A percentile compares a stretch with the other conserved stretches of the same genome.
These are phyloP conservation scores for Pleurostoma richardsiae DNA, from an alignment of 2,329 filamentous ascomycete genomes.

Conservation along the genomic window DNA sequence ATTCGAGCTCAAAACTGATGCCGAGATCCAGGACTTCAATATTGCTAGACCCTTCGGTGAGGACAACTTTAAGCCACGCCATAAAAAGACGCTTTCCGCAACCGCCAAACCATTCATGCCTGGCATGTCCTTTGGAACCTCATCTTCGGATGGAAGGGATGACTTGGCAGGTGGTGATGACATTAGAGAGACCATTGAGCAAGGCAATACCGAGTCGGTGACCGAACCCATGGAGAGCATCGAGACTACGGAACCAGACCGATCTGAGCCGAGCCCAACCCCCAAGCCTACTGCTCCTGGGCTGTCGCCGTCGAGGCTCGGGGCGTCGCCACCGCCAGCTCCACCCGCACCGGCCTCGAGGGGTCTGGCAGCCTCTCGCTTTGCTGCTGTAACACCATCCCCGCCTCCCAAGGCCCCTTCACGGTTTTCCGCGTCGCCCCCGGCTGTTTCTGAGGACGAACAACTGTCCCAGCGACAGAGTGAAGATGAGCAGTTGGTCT, in stretches of 20 bases:
- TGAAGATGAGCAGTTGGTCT: constrained; percentile 3
- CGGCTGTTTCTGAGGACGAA: constrained; percentile 20
- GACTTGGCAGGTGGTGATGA: constrained; percentile 3
- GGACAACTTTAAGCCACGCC: constrained; percentile 33
- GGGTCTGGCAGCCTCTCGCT: constrained; percentile 23
- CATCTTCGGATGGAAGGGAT: constrained; percentile 4
- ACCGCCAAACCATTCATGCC: constrained; percentile 65
- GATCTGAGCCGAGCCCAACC: not conserved
- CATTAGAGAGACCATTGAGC: constrained; percentile 13
- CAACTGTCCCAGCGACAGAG: constrained; percentile 10
- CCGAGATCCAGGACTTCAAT: constrained; percentile 45
- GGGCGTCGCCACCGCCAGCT: constrained; percentile 11
- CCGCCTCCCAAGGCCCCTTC: constrained; percentile 34
- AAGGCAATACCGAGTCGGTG: constrained; percentile 1
- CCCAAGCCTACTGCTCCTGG: not conserved
- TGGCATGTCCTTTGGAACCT: constrained; percentile 24
- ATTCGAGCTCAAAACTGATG: constrained; percentile 52
- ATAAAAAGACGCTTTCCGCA: constrained; percentile 62
- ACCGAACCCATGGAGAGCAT: constrained; percentile 5
- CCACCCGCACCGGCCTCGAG: constrained; percentile 15
- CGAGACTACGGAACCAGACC: constrained; percentile 23
- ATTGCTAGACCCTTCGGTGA: constrained; percentile 45
- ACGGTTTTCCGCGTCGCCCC: constrained; percentile 35
- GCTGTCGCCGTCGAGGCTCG: constrained; percentile 5
- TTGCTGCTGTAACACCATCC: constrained; percentile 22